Percentiles rank a stretch among this genome's conserved stretches.
Evolutionary conservation across 192 early-diverging fungal genomes (phyloP).

Genomic region (Rhizoclosmatium globosum): DNA sequence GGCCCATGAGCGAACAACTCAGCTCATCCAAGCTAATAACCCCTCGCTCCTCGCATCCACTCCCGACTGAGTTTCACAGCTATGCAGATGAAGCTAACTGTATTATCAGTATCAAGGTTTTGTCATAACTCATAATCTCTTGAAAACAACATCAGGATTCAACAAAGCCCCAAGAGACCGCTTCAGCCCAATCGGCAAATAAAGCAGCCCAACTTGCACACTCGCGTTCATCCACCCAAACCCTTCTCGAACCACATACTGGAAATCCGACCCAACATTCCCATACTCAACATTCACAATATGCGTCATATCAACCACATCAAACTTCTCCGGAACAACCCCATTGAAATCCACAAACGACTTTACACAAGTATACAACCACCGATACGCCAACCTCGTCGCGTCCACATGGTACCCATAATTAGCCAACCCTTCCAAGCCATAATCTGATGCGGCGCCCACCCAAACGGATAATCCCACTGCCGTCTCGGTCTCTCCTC

Average conservation of each 20-base stretch:
- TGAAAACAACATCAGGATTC: slow-evolving; percentile 72
- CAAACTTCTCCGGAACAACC: slow-evolving; percentile 97
- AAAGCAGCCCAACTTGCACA: slow-evolving; percentile 73
- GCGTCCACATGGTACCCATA: slow-evolving; percentile 83
- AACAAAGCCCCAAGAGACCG: slow-evolving; percentile 82
- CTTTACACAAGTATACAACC: slow-evolving; percentile 95
- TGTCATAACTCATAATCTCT: no score
- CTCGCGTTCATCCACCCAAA: slow-evolving; percentile 99
- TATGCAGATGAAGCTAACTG: no score
- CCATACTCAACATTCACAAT: slow-evolving; percentile 82
- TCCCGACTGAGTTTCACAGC: no score
- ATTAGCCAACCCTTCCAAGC: slow-evolving; percentile 87
- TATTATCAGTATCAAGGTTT: no score
- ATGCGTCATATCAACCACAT: slow-evolving; percentile 92
- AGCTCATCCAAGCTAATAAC: no score
- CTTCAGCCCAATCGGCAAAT: slow-evolving; percentile 73
- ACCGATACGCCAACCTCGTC: slow-evolving; percentile 87
- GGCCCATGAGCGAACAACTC: no score
- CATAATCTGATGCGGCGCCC: slow-evolving; percentile 99
- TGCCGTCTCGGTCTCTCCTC: slow-evolving; percentile 91
- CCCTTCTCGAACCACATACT: slow-evolving; percentile 91
- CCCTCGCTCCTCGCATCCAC: no score
- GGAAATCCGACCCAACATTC: slow-evolving; percentile 86
- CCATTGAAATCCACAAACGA: slow-evolving; percentile 95
- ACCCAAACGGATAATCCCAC: slow-evolving; percentile 87